phyloP scores from a whole-genome alignment of 2,329 filamentous ascomycete genomes.

The Penicillium sp. region DNA sequence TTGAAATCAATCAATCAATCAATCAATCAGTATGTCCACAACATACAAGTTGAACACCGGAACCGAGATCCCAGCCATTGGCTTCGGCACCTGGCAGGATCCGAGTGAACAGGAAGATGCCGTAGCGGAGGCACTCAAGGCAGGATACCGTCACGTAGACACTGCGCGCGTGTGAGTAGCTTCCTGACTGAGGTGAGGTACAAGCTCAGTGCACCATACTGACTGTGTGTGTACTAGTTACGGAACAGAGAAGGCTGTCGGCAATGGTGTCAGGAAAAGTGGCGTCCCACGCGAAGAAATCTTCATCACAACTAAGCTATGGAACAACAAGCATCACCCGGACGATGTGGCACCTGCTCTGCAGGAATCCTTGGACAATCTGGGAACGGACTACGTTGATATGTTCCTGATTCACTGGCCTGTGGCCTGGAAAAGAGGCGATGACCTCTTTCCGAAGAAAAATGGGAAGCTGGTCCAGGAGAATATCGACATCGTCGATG shows the following conservation, averaged over 20 bases:
- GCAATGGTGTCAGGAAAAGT: constrained; percentile 60
- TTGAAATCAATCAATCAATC: neutral
- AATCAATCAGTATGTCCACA: constrained; percentile 26
- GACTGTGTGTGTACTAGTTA: constrained; percentile 41
- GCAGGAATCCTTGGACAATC: constrained; percentile 59
- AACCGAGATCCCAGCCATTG: constrained; percentile 47
- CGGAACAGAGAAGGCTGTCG: constrained; percentile 64
- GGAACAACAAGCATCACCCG: constrained; percentile 62
- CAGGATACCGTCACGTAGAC: constrained; percentile 57
- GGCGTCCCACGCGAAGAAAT: constrained; percentile 63
- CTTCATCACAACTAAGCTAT: constrained; percentile 66
- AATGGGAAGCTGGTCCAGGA: constrained; percentile 44
- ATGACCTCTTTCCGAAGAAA: constrained; percentile 47
- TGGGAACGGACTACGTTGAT: constrained; percentile 66
- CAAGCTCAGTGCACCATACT: neutral
- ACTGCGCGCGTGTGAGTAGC: constrained; percentile 44
- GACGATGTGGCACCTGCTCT: constrained; percentile 62
- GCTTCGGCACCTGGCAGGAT: constrained; percentile 57
- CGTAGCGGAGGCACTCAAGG: constrained; percentile 48
- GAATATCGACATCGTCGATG: constrained; percentile 50
- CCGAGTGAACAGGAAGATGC: constrained; percentile 49
- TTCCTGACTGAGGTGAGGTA: neutral
- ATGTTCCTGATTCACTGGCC: constrained; percentile 70
- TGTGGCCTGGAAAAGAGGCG: constrained; percentile 51
- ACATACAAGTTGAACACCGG: constrained; percentile 49